Conservation (phyloP, 352 stramenopile genomes). For the Pythium dissimile region DNA sequence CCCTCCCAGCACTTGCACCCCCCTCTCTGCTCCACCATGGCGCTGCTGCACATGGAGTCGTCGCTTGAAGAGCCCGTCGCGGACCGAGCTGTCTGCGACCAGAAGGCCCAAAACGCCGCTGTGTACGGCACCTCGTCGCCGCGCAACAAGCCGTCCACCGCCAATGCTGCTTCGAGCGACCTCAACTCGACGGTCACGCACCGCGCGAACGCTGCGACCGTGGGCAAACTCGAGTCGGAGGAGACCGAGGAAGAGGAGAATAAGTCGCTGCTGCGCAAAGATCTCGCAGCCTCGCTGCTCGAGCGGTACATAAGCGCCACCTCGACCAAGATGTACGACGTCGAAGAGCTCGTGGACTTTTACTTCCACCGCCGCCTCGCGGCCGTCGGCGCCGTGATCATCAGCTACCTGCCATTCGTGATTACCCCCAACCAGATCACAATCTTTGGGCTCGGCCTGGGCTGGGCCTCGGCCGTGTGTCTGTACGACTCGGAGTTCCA, state of each 20-base stretch:
- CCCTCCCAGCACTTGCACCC: not conserved
- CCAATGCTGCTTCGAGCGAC: not conserved
- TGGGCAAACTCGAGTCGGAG: not conserved
- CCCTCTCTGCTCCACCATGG: not conserved
- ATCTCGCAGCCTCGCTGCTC: conserved; percentile 36
- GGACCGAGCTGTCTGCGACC: not conserved
- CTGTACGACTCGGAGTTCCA: conserved; percentile 85
- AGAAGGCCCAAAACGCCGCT: not conserved
- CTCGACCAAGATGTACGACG: conserved; percentile 85
- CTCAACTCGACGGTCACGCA: conserved; percentile 12
- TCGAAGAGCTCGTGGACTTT: conserved; percentile 83
- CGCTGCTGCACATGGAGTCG: conserved; percentile 8
- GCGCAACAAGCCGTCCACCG: not conserved
- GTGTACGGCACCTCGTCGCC: not conserved
- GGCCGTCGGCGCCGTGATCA: conserved; percentile 63
- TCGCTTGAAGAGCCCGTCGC: not conserved
- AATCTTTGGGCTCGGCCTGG: conserved; percentile 66
- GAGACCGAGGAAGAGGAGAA: conserved; percentile 6
- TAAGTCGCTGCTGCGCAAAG: conserved; percentile 16
- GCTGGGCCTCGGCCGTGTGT: conserved; percentile 62
- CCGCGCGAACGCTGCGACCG: not conserved
- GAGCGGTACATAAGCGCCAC: conserved; percentile 71
- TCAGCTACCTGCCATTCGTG: conserved; percentile 81
- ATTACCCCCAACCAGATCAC: conserved; percentile 88
- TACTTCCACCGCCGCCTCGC: conserved; percentile 81